Evolutionary conservation across 306 rosid genomes (phyloP).

Genomic region (Vigna angularis): DNA sequence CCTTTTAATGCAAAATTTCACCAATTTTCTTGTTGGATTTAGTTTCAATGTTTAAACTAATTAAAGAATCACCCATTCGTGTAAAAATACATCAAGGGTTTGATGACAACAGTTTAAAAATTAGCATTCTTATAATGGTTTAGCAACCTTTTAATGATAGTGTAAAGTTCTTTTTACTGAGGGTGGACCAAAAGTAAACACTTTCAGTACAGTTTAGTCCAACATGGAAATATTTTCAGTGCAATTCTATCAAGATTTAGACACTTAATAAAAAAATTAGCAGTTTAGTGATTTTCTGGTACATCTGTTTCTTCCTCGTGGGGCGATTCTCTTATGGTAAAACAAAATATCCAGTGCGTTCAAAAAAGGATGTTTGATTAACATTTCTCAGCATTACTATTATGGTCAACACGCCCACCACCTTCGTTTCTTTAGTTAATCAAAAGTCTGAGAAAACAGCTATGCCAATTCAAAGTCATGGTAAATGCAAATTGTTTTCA

Average conservation of each 20-base stretch:
- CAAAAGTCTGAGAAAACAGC: background rate
- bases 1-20: constrained; percentile 9
- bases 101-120: background rate
- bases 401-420: background rate
- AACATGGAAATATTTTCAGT: background rate
- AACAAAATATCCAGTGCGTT: background rate
- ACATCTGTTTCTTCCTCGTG: background rate
- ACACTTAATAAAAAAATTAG: background rate
- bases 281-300: background rate
- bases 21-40: constrained; percentile 3
- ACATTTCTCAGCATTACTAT: background rate
- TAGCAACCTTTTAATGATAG: background rate
- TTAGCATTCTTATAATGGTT: background rate
- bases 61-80: background rate
- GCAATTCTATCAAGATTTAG: background rate
- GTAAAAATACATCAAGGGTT: background rate
- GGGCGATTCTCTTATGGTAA: background rate
- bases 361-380: no score
- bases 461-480: background rate
- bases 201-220: background rate
- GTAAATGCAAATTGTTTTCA: background rate
- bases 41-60: background rate
- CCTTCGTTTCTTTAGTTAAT: no score
- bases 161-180: background rate
- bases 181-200: background rate